Conservation (phyloP, 306 rosid species). For the Coriaria nepalensis region DNA sequence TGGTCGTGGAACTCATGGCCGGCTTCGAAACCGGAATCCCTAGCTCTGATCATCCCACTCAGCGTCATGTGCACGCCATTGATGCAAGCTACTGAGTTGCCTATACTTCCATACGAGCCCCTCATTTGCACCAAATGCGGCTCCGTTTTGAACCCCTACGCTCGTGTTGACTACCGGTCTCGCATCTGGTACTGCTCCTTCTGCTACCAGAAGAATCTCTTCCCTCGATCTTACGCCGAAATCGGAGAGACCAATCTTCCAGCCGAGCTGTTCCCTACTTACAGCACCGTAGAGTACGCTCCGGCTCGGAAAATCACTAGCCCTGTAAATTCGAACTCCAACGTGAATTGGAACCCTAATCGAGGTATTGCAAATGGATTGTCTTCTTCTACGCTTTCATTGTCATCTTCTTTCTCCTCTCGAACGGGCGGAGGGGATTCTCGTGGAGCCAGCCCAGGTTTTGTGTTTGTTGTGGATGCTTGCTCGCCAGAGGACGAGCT, state of each 20-base stretch:
- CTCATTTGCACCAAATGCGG: conserved; percentile 48
- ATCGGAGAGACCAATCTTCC: conserved; percentile 76
- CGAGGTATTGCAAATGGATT: conserved; percentile 13
- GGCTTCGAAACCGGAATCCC: conserved; percentile 29
- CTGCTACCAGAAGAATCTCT: conserved; percentile 46
- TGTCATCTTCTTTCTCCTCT: conserved; percentile 24
- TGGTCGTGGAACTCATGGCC: conserved; percentile 99
- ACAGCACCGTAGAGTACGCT: conserved; percentile 64
- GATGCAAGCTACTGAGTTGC: conserved; percentile 51
- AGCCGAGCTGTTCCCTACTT: conserved; percentile 89
- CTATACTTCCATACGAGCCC: conserved; percentile 67
- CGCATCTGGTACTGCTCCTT: conserved; percentile 91
- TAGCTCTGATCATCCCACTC: conserved; percentile 45
- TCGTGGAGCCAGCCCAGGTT: conserved; percentile 36
- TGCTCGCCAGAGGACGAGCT: conserved; percentile 42
- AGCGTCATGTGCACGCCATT: conserved; percentile 70
- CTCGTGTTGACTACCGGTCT: conserved; percentile 66
- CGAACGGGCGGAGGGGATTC: conserved; percentile 14
- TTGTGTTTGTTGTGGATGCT: conserved; percentile 53
- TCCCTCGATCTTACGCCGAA: conserved; percentile 53
- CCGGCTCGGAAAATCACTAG: conserved; percentile 16
- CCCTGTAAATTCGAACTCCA: conserved; percentile 17
- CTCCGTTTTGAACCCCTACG: conserved; percentile 77
- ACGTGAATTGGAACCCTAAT: conserved; percentile 13
- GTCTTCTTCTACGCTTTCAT: conserved; percentile 26